Conservation (phyloP, 306 rosid genomes). For the Chamaecrista fasciculata region DNA sequence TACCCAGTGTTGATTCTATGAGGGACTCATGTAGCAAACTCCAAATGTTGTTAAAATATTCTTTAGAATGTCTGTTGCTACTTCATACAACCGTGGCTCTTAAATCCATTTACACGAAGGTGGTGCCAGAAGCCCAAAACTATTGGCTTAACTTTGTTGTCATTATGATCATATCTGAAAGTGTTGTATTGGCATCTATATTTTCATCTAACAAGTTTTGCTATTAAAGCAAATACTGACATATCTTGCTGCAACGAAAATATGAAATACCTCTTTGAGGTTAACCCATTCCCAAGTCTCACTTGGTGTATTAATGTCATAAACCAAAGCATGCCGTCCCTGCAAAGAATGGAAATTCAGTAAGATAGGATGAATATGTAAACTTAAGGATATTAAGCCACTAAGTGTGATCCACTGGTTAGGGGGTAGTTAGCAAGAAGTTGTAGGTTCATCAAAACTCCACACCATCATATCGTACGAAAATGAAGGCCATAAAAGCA, state of each 20-base stretch:
- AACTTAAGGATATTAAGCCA: not conserved
- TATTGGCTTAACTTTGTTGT: not conserved
- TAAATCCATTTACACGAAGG: not conserved
- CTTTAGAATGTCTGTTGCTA: not conserved
- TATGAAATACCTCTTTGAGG: slow-evolving; percentile 72
- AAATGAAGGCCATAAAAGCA: not conserved
- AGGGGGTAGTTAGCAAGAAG: not conserved
- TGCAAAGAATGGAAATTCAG: slow-evolving; percentile 30
- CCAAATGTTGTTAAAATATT: not conserved
- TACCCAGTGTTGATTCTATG: not conserved
- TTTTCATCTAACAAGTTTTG: not conserved
- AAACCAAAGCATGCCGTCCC: slow-evolving; percentile 91
- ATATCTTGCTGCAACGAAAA: not conserved
- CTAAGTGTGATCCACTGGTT: not conserved
- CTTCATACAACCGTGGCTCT: not conserved
- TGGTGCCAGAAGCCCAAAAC: not conserved
- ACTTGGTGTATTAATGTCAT: slow-evolving; percentile 63
- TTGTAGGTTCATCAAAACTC: not conserved
- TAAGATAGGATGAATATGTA: not conserved
- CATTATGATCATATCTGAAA: not conserved
- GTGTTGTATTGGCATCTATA: not conserved
- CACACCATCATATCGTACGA: not conserved
- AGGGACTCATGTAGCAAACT: not conserved
- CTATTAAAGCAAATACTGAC: slow-evolving; percentile 1
- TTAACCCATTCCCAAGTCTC: slow-evolving; percentile 99